phyloP scores from a whole-genome alignment of 495 filamentous ascomycete species.

The Margaritispora aquatica region DNA sequence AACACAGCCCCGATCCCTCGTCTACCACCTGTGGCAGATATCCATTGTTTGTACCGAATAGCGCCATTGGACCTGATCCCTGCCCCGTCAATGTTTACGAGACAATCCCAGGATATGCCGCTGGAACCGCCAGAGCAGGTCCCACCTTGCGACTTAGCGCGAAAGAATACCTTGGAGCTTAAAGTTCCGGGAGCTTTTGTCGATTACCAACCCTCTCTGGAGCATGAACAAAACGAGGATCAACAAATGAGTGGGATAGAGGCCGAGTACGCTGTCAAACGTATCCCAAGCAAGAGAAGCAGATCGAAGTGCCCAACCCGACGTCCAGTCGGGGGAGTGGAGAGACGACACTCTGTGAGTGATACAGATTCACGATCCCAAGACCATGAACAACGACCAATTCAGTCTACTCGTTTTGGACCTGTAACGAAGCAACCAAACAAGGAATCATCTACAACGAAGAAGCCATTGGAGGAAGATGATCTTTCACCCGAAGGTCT shows the following conservation, averaged over 20 bases:
- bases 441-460: not conserved
- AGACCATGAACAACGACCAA: not conserved
- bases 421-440: too few species aligned
- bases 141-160: not conserved
- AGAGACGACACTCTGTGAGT: not conserved
- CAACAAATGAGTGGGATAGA: conserved; percentile 13
- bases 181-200: conserved; percentile 10
- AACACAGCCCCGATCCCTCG: conserved; percentile 9
- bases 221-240: conserved; percentile 12
- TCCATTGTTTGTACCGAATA: not conserved
- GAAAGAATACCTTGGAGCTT: conserved; percentile 6
- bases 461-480: not conserved
- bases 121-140: not conserved
- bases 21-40: conserved; percentile 6
- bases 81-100: not conserved
- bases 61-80: not conserved
- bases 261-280: not conserved
- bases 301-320: not conserved
- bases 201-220: conserved; percentile 7
- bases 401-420: too few species aligned
- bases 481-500: not conserved
- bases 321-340: not conserved
- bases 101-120: conserved; percentile 1
- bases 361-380: not conserved
- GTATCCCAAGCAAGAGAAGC: conserved; percentile 1